These are phyloP conservation scores for Crithidia expoeki DNA, from an alignment of 208 protist species.

Conservation along the genomic window DNA sequence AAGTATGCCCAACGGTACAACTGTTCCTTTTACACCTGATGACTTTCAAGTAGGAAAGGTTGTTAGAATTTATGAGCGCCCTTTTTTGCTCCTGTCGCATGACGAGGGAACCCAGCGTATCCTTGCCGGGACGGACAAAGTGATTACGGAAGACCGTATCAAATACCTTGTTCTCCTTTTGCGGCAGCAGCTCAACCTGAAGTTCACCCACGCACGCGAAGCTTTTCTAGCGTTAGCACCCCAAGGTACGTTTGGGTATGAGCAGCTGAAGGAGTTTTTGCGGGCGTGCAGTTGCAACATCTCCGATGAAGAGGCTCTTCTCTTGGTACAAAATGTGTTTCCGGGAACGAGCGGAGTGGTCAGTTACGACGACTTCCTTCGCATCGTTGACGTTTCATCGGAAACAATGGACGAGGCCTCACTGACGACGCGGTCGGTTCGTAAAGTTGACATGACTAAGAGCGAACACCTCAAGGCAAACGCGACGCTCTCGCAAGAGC, in stretches of 20 bases:
- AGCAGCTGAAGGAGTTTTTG: slow-evolving; percentile 84
- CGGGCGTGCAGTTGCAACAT: slow-evolving; percentile 83
- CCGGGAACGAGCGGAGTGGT: slow-evolving; percentile 71
- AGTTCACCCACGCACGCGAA: slow-evolving; percentile 74
- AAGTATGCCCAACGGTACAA: slow-evolving; percentile 64
- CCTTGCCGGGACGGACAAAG: slow-evolving; percentile 67
- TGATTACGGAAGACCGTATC: slow-evolving; percentile 60
- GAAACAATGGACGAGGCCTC: slow-evolving; percentile 76
- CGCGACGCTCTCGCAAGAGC: slow-evolving; percentile 41
- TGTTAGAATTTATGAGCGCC: slow-evolving; percentile 70
- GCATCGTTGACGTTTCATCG: slow-evolving; percentile 65
- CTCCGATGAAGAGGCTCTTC: slow-evolving; percentile 80
- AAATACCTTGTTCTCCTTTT: slow-evolving; percentile 75
- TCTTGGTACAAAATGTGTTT: slow-evolving; percentile 78
- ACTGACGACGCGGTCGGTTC: slow-evolving; percentile 60
- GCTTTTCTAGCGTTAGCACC: slow-evolving; percentile 79
- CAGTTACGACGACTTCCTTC: slow-evolving; percentile 78
- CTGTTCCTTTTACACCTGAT: slow-evolving; percentile 52
- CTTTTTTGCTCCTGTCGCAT: slow-evolving; percentile 79
- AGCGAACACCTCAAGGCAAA: slow-evolving; percentile 49
- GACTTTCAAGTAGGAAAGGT: slow-evolving; percentile 84
- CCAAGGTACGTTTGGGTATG: slow-evolving; percentile 76
- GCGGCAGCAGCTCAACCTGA: slow-evolving; percentile 82
- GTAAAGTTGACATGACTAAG: slow-evolving; percentile 68
- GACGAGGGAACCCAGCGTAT: slow-evolving; percentile 73